Percentiles rank a stretch among this genome's conserved stretches.
Conservation (phyloP, 1,139 yeast genomes). For the Kurtzmaniella quercitrusa region DNA sequence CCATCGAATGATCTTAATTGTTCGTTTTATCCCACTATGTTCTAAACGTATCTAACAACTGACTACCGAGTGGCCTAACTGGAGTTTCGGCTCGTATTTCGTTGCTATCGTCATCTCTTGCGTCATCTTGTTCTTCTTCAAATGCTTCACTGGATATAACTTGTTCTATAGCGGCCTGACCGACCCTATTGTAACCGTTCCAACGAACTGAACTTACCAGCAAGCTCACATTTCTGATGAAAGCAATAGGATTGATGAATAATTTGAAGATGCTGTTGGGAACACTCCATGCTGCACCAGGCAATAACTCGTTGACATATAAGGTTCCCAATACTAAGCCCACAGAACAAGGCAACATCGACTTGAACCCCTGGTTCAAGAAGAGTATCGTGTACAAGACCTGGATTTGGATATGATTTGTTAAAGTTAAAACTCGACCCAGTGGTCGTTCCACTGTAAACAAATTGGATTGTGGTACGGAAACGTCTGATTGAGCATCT, state of each 20-base stretch:
- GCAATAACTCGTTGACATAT: constrained; percentile 51
- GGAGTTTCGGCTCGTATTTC: constrained; percentile 51
- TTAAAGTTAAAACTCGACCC: constrained; percentile 33
- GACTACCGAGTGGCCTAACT: constrained; percentile 55
- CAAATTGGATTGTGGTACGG: constrained; percentile 9
- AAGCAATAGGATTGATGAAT: constrained; percentile 21
- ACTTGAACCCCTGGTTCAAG: constrained; percentile 49
- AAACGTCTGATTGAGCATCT: not conserved
- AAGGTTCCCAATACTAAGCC: constrained; percentile 64
- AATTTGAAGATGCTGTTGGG: constrained; percentile 25
- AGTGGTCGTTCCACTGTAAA: constrained; percentile 8
- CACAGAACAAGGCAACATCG: constrained; percentile 47
- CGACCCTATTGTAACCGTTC: constrained; percentile 3
- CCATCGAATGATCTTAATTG: no score
- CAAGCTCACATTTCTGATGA: not conserved
- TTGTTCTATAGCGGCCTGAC: not conserved
- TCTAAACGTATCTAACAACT: constrained; percentile 56
- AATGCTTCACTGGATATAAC: constrained; percentile 15
- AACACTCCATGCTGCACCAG: constrained; percentile 57
- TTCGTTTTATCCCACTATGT: constrained; percentile 15
- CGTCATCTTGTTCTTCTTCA: constrained; percentile 25
- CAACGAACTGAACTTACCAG: constrained; percentile 1
- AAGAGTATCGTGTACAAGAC: constrained; percentile 49
- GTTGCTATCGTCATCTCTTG: constrained; percentile 17
- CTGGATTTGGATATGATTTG: constrained; percentile 59